Conservation (phyloP, 495 filamentous ascomycete genomes). For the Aspergillus kassunensis region DNA sequence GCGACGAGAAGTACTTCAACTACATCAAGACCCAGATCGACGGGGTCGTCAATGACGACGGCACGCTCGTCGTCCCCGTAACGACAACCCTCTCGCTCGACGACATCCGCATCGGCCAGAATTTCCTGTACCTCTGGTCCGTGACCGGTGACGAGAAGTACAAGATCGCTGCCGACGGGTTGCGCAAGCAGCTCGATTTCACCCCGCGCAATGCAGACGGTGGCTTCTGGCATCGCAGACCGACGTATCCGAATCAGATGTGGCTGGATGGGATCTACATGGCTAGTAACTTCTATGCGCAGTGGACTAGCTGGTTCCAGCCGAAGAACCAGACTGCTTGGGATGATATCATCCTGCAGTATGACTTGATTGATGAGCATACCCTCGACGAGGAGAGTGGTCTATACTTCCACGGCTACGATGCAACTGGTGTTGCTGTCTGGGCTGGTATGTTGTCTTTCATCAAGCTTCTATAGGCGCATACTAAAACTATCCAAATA, state of each 20-base stretch:
- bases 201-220: constrained; percentile 14
- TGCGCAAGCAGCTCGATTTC: constrained; percentile 13
- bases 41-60: constrained; percentile 8
- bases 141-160: constrained; percentile 13
- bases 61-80: constrained; percentile 3
- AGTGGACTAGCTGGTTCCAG: constrained; percentile 17
- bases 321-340: constrained; percentile 11
- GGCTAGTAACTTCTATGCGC: constrained; percentile 14
- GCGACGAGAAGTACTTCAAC: neutral
- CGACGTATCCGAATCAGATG: constrained; percentile 19
- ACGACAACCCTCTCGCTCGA: constrained; percentile 11
- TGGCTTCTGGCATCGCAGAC: constrained; percentile 17
- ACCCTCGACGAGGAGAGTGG: constrained; percentile 2
- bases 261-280: constrained; percentile 21
- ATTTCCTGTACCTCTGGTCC: constrained; percentile 13
- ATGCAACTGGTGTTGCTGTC: constrained; percentile 8
- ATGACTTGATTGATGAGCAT: constrained; percentile 18
- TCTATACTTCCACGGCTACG: constrained; percentile 12
- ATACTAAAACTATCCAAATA: neutral
- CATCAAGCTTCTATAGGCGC: neutral
- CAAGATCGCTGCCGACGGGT: constrained; percentile 11
- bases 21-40: constrained; percentile 13
- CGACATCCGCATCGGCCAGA: constrained; percentile 14
- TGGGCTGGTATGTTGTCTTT: constrained; percentile 10
- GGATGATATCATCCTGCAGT: constrained; percentile 17